These are phyloP conservation scores for Rhododendron griersonianum DNA, from an alignment of 148 eudicot species.

Conservation along the genomic window DNA sequence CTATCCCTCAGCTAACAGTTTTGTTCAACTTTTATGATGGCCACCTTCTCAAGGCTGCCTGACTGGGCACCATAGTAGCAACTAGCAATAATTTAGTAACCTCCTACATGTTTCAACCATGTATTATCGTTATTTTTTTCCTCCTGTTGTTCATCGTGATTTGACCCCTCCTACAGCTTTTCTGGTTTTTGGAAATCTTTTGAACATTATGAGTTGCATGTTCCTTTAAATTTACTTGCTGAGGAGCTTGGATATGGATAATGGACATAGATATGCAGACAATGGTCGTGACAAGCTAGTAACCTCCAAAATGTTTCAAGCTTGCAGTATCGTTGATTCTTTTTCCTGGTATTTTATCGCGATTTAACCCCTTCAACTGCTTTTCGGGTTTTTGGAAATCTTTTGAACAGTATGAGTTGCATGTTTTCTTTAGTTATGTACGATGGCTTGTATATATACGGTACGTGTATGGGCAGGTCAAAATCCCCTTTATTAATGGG, in stretches of 20 bases:
- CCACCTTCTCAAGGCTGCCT: background rate
- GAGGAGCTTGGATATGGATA: background rate
- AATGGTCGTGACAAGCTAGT: too few relatives aligned
- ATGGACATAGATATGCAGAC: background rate
- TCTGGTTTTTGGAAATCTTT: background rate
- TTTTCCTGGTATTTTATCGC: background rate
- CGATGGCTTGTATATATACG: background rate
- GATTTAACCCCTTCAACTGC: background rate
- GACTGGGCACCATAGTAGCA: background rate
- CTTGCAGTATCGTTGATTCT: background rate
- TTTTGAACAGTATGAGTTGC: background rate
- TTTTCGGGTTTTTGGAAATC: background rate
- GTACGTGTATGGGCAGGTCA: background rate
- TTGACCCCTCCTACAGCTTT: background rate
- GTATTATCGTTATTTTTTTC: background rate
- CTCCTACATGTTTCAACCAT: background rate
- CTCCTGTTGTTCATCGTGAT: background rate
- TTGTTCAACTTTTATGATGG: background rate
- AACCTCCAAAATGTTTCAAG: background rate
- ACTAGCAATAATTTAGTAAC: background rate
- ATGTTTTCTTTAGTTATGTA: background rate
- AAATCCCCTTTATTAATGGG: background rate
- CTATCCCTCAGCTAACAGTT: background rate
- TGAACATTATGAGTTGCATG: background rate
- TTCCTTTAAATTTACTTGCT: background rate